Percentiles rank a stretch among this genome's conserved stretches.
Evolutionary conservation across 768 basidiomycete species (phyloP).

Genomic region (Suillus occidentalis): DNA sequence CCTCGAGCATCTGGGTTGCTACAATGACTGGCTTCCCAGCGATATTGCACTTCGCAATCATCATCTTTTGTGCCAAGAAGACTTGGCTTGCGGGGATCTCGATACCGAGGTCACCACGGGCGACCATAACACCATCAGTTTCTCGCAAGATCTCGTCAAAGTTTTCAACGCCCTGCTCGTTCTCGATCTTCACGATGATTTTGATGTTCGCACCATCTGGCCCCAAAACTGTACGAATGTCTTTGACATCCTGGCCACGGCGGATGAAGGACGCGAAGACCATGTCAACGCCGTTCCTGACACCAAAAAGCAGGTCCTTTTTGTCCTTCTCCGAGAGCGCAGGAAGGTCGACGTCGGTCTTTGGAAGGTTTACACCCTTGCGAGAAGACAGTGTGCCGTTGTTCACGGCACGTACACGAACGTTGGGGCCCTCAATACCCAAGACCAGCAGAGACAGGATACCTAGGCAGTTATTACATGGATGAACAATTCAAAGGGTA

Average conservation of each 20-base stretch:
- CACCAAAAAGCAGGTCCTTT: conserved; percentile 90
- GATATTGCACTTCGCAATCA: conserved; percentile 99
- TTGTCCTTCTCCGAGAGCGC: conserved; percentile 99
- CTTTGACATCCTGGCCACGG: conserved; percentile 87
- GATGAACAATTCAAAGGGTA: conserved; percentile 5
- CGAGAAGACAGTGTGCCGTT: conserved; percentile 90
- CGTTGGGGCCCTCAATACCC: conserved; percentile 76
- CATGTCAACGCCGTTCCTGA: conserved; percentile 98
- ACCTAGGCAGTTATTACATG: conserved; percentile 32
- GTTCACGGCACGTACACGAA: conserved; percentile 87
- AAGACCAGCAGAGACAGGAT: conserved; percentile 93
- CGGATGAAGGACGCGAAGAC: conserved; percentile 99
- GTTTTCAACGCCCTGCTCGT: conserved; percentile 98
- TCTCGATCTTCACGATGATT: conserved; percentile 99
- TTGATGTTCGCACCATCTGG: conserved; percentile 95
- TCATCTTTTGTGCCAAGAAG: conserved; percentile 99
- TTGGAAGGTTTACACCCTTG: conserved; percentile 99
- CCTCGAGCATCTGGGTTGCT: conserved; percentile 99
- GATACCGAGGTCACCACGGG: conserved; percentile 98
- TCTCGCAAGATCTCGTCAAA: conserved; percentile 97
- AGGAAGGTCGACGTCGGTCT: conserved; percentile 96
- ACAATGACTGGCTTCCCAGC: conserved; percentile 98
- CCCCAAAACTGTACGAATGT: conserved; percentile 92
- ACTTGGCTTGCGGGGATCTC: conserved; percentile 99
- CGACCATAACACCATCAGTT: conserved; percentile 99